These are phyloP conservation scores for Rosellinia necatrix DNA, from an alignment of 2,329 filamentous ascomycete species.

Conservation along the genomic window DNA sequence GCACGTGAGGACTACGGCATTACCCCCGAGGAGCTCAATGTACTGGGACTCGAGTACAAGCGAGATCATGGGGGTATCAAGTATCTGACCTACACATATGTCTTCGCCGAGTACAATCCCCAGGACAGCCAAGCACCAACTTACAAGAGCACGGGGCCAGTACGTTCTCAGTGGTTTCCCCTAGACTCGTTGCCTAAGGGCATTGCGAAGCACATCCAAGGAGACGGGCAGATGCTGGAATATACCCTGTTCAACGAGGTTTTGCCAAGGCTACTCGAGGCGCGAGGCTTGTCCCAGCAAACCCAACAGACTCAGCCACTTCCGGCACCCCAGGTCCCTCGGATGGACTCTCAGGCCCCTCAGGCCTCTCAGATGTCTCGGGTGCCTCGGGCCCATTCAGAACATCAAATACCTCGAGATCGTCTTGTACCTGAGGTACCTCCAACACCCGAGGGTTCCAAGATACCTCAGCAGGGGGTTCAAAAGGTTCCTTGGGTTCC, in stretches of 20 bases:
- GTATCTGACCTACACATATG: constrained; percentile 20
- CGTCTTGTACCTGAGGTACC: too few species aligned
- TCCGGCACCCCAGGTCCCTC: too few species aligned
- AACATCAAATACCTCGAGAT: too few species aligned
- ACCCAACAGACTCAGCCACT: too few species aligned
- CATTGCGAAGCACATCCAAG: neutral
- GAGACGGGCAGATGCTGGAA: neutral
- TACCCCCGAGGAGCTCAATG: neutral
- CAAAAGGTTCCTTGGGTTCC: too few species aligned
- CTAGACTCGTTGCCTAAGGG: constrained; percentile 5
- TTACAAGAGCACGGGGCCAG: neutral
- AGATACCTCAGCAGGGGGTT: too few species aligned
- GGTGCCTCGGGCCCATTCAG: too few species aligned
- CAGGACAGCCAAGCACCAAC: neutral
- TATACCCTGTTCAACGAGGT: neutral
- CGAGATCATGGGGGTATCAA: constrained; percentile 22
- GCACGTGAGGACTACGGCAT: constrained; percentile 11
- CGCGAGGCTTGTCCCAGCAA: neutral
- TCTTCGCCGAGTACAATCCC: constrained; percentile 21
- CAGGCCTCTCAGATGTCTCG: too few species aligned
- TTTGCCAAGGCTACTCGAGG: neutral
- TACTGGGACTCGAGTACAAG: neutral
- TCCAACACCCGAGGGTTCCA: too few species aligned
- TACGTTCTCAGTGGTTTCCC: constrained; percentile 18
- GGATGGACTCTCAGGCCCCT: too few species aligned